These are phyloP conservation scores for Vitis rupestris DNA, from an alignment of 164 flowering plant species.

Conservation along the genomic window DNA sequence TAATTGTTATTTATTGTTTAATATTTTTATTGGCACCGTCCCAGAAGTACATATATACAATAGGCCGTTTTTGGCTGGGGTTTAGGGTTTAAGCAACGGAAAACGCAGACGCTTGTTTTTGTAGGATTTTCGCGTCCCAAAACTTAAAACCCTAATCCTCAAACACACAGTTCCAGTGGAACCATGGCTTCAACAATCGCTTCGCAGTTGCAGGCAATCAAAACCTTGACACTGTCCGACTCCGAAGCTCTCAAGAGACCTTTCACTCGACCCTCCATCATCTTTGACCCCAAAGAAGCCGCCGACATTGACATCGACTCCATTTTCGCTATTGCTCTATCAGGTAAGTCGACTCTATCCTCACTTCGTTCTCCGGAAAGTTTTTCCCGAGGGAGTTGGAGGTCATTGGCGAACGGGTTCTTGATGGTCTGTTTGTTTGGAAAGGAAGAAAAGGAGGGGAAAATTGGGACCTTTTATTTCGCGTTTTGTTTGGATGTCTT, in stretches of 20 bases:
- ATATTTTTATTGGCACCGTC: no score
- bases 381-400: background rate
- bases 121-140: no score
- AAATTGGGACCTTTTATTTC: background rate
- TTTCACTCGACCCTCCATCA: slow-evolving; percentile 74
- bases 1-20: no score
- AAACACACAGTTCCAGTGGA: background rate
- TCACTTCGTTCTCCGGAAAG: background rate
- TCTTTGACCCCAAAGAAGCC: slow-evolving; percentile 75
- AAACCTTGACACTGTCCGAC: slow-evolving; percentile 37
- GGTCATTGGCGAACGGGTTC: background rate
- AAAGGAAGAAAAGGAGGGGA: background rate
- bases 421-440: background rate
- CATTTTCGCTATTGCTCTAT: slow-evolving; percentile 44
- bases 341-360: slow-evolving; percentile 40
- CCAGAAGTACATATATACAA: no score
- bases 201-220: slow-evolving; percentile 67
- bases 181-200: slow-evolving; percentile 53
- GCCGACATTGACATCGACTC: slow-evolving; percentile 82
- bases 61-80: no score
- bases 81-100: no score
- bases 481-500: no score
- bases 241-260: slow-evolving; percentile 54
- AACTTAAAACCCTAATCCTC: background rate
- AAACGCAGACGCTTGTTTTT: no score